phyloP scores from a whole-genome alignment of 495 filamentous ascomycete species.

The Penicillium paradoxum region DNA sequence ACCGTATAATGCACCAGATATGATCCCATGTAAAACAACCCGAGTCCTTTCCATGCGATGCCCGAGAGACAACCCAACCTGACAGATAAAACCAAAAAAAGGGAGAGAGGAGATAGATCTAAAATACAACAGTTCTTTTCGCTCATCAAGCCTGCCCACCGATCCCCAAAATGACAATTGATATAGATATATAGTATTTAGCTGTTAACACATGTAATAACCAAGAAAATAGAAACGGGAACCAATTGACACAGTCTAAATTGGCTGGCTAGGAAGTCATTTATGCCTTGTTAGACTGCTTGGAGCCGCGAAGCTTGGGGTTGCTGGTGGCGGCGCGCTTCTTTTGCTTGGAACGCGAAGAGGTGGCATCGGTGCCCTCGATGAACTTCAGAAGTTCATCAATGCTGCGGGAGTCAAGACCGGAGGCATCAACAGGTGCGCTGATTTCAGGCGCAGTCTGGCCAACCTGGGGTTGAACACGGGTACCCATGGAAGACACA shows the following conservation, averaged over 20 bases:
- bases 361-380: constrained; percentile 61
- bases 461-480: constrained; percentile 51
- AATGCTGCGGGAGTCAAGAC: constrained; percentile 68
- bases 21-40: constrained; percentile 33
- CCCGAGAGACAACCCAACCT: constrained; percentile 21
- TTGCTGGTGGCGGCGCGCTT: constrained; percentile 63
- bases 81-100: constrained; percentile 17
- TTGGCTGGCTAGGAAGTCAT: neutral
- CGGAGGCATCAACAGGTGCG: constrained; percentile 31
- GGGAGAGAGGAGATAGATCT: constrained; percentile 41
- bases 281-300: constrained; percentile 38
- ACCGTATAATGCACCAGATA: constrained; percentile 27
- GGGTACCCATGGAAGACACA: constrained; percentile 44
- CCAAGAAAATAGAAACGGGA: constrained; percentile 21
- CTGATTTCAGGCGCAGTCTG: constrained; percentile 46
- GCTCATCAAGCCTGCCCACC: constrained; percentile 32
- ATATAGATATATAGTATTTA: constrained; percentile 24
- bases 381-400: constrained; percentile 86
- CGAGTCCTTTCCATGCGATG: constrained; percentile 34
- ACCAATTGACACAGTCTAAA: neutral
- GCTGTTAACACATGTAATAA: constrained; percentile 32
- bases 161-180: constrained; percentile 22
- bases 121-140: constrained; percentile 28
- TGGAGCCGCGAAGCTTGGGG: constrained; percentile 59
- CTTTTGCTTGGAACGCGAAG: constrained; percentile 51